These are phyloP conservation scores for Coleophoma crateriformis DNA, from an alignment of 2,329 filamentous ascomycete species.

Conservation along the genomic window DNA sequence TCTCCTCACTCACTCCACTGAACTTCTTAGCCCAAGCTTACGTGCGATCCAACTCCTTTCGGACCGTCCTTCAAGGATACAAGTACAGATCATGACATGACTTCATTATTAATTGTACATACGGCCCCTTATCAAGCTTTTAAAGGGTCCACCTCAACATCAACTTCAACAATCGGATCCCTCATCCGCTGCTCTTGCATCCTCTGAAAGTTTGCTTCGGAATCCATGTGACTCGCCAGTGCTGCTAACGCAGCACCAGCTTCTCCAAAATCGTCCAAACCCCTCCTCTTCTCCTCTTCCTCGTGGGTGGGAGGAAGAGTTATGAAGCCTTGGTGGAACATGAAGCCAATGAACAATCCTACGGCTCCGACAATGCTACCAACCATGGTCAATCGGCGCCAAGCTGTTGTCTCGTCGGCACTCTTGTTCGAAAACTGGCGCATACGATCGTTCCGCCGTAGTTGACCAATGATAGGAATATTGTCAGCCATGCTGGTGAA, in stretches of 20 bases:
- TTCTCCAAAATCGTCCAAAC: slow-evolving; percentile 18
- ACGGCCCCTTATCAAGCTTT: too few relatives aligned
- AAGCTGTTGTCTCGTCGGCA: slow-evolving; percentile 14
- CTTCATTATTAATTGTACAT: too few relatives aligned
- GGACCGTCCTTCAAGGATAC: too few relatives aligned
- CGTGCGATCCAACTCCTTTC: too few relatives aligned
- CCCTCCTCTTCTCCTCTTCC: slow-evolving; percentile 5
- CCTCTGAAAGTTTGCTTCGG: slow-evolving; percentile 8
- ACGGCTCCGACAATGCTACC: slow-evolving; percentile 22
- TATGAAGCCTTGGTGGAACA: slow-evolving; percentile 26
- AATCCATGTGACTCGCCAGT: slow-evolving; percentile 16
- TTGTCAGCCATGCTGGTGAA: slow-evolving; percentile 20
- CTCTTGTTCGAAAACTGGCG: slow-evolving; percentile 15
- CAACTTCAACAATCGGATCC: neutral
- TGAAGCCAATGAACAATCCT: slow-evolving; percentile 24
- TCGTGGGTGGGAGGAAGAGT: slow-evolving; percentile 10
- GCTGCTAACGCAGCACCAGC: slow-evolving; percentile 19
- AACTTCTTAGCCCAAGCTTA: too few relatives aligned
- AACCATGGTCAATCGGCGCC: slow-evolving; percentile 15
- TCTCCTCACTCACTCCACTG: too few relatives aligned
- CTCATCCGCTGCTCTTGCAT: slow-evolving; percentile 1
- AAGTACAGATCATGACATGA: too few relatives aligned
- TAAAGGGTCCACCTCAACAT: slow-evolving; percentile 6
- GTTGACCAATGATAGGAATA: slow-evolving; percentile 20
- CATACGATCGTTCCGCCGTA: slow-evolving; percentile 21